A percentile compares a stretch with the other conserved stretches of the same genome.
Evolutionary conservation across 495 filamentous ascomycete genomes (phyloP).

Genomic region (Neurospora sp.): DNA sequence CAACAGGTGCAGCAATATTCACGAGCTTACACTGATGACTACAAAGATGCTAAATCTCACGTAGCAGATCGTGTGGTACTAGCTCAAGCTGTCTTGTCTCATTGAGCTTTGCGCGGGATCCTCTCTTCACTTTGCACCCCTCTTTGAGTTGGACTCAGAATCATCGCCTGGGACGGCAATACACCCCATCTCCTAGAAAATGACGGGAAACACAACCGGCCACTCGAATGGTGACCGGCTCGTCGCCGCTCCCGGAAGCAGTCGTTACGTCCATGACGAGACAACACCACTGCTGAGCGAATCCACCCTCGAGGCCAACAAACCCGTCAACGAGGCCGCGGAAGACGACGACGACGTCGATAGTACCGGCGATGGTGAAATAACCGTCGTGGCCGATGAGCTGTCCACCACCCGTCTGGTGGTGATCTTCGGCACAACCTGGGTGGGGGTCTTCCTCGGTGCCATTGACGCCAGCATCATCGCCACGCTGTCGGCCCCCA

Average conservation of each 20-base stretch:
- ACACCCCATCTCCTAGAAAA: not conserved
- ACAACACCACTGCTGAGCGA: not conserved
- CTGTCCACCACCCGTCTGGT: slow-evolving; percentile 35
- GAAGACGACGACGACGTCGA: not conserved
- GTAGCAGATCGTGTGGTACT: not conserved
- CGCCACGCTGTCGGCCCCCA: slow-evolving; percentile 76
- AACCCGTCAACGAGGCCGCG: not conserved
- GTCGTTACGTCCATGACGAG: not conserved
- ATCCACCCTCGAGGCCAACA: not conserved
- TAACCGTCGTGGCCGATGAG: slow-evolving; percentile 32
- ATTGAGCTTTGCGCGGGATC: not conserved
- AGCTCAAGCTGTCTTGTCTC: not conserved
- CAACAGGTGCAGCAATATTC: not conserved
- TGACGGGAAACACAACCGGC: not conserved
- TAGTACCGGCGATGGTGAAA: slow-evolving; percentile 14
- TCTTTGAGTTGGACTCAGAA: not conserved
- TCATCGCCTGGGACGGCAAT: not conserved
- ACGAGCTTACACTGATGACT: not conserved
- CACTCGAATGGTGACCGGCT: not conserved
- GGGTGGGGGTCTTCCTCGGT: slow-evolving; percentile 75
- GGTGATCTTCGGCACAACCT: slow-evolving; percentile 48
- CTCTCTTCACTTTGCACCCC: not conserved
- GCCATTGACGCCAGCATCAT: slow-evolving; percentile 78
- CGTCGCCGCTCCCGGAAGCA: not conserved
- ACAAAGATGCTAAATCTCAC: not conserved